Evolutionary conservation across 768 basidiomycete genomes (phyloP).

Genomic region (Kwoniella mangroviensis): DNA sequence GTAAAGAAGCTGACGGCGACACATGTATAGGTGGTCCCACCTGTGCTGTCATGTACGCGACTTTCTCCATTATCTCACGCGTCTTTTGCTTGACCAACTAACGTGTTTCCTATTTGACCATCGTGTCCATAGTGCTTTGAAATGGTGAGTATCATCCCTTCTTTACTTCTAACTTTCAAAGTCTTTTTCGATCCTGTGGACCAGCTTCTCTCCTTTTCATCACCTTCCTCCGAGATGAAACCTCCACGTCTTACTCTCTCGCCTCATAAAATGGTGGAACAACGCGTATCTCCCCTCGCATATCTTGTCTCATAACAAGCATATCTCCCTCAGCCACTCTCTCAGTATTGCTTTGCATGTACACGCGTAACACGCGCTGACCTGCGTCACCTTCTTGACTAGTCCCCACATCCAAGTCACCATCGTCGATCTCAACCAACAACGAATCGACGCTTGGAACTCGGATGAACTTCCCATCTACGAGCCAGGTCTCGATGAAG

Average conservation of each 20-base stretch:
- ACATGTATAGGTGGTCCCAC: constrained; percentile 78
- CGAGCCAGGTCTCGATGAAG: constrained; percentile 92
- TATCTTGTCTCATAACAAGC: constrained; percentile 1
- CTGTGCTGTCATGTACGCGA: constrained; percentile 75
- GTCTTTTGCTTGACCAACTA: constrained; percentile 2
- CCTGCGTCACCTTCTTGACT: background rate
- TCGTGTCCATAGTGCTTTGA: constrained; percentile 65
- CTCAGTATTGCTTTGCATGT: background rate
- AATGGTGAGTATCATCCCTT: constrained; percentile 62
- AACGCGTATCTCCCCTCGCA: background rate
- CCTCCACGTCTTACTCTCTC: background rate
- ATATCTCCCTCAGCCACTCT: background rate
- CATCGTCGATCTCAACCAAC: constrained; percentile 95
- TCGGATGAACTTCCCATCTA: constrained; percentile 86
- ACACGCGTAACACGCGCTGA: background rate
- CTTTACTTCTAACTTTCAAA: background rate
- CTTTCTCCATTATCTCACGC: constrained; percentile 6
- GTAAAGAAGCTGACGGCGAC: constrained; percentile 9
- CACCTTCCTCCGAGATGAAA: constrained; percentile 6
- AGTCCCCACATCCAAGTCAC: constrained; percentile 86
- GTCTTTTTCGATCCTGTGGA: background rate
- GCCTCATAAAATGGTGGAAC: background rate
- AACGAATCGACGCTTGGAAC: constrained; percentile 97
- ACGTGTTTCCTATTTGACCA: constrained; percentile 6
- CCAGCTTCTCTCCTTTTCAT: background rate